Percentiles rank a stretch among this genome's conserved stretches.
phyloP scores from a whole-genome alignment of 768 basidiomycete species.

The Dendrothele bispora region DNA sequence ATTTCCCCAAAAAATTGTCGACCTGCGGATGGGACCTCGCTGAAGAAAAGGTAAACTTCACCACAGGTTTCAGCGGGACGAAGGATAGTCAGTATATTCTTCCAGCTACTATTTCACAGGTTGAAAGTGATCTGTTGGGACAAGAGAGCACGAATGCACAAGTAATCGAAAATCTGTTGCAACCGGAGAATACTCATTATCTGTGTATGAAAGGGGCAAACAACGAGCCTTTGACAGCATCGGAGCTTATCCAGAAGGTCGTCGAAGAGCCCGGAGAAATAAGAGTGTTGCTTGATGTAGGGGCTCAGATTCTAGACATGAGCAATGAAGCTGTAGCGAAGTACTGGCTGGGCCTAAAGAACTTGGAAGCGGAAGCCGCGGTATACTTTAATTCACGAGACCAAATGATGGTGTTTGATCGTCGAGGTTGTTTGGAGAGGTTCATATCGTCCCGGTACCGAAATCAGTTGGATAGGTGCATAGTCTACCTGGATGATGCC shows the following conservation, averaged over 20 bases:
- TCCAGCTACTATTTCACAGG: slow-evolving; percentile 35
- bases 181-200: slow-evolving; percentile 33
- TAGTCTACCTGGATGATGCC: slow-evolving; percentile 54
- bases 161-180: slow-evolving; percentile 38
- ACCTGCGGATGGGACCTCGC: slow-evolving; percentile 57
- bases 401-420: slow-evolving; percentile 32
- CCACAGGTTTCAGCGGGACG: slow-evolving; percentile 57
- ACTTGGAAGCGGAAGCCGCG: slow-evolving; percentile 32
- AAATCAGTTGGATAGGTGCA: slow-evolving; percentile 33
- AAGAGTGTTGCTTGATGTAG: slow-evolving; percentile 52
- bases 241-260: slow-evolving; percentile 29
- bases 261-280: slow-evolving; percentile 35
- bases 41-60: slow-evolving; percentile 31
- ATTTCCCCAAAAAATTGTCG: slow-evolving; percentile 45
- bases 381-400: slow-evolving; percentile 44
- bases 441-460: slow-evolving; percentile 37
- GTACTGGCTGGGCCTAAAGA: slow-evolving; percentile 36
- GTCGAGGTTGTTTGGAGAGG: slow-evolving; percentile 33
- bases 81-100: slow-evolving; percentile 47
- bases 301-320: slow-evolving; percentile 56
- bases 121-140: slow-evolving; percentile 31
- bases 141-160: slow-evolving; percentile 50
- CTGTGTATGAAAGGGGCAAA: slow-evolving; percentile 27
- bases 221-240: slow-evolving; percentile 18
- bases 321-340: slow-evolving; percentile 39